Evolutionary conservation across 2,329 filamentous ascomycete species (phyloP).

Genomic region (Hypoxylon sp.): DNA sequence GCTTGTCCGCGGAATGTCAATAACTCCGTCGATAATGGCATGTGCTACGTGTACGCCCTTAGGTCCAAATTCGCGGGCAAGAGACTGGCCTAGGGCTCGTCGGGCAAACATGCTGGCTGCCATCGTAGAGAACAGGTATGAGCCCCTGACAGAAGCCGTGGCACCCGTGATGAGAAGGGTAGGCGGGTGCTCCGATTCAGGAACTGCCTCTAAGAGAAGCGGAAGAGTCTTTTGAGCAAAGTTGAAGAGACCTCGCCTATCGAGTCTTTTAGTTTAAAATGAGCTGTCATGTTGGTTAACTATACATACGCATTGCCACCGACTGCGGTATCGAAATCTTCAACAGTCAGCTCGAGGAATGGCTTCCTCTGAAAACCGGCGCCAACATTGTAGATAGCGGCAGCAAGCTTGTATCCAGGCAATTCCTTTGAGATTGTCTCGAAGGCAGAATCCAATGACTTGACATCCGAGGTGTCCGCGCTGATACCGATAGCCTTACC

Average conservation of each 20-base stretch:
- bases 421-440: conserved; percentile 73
- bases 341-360: conserved; percentile 68
- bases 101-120: conserved; percentile 79
- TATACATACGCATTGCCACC: conserved; percentile 65
- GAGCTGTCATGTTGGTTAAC: conserved; percentile 12
- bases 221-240: conserved; percentile 78
- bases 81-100: conserved; percentile 75
- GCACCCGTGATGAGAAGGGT: conserved; percentile 83
- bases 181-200: conserved; percentile 69
- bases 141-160: conserved; percentile 78
- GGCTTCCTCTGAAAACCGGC: conserved; percentile 67
- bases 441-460: conserved; percentile 67
- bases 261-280: conserved; percentile 26
- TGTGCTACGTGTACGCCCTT: conserved; percentile 82
- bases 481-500: conserved; percentile 80
- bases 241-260: conserved; percentile 74
- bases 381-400: conserved; percentile 79
- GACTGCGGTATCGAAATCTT: conserved; percentile 65
- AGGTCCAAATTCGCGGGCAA: conserved; percentile 81
- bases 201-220: conserved; percentile 71
- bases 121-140: conserved; percentile 74
- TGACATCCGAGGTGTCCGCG: conserved; percentile 71
- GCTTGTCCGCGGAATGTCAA: conserved; percentile 78
- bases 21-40: conserved; percentile 81
- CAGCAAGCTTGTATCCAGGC: conserved; percentile 68